Conservation (phyloP, 768 basidiomycete species). For the Pholiota molesta region DNA sequence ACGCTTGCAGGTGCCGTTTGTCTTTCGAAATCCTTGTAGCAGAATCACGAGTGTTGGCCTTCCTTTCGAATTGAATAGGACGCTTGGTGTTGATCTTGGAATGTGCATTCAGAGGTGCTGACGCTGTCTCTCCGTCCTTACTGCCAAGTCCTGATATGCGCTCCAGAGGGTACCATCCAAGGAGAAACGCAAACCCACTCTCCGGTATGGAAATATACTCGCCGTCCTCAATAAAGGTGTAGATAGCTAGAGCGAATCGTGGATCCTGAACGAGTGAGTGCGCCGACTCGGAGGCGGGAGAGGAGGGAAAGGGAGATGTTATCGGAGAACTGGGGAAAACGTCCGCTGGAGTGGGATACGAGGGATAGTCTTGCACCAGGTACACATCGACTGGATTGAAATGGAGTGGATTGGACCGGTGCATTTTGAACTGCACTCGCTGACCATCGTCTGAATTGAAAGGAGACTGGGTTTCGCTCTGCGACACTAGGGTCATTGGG, state of each 20-base stretch:
- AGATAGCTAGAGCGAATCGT: slow-evolving; percentile 1
- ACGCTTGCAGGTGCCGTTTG: background rate
- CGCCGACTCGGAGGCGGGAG: too few relatives aligned
- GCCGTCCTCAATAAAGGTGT: slow-evolving; percentile 6
- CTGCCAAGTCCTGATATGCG: background rate
- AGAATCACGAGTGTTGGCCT: background rate
- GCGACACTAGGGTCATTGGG: background rate
- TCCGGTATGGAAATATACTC: background rate
- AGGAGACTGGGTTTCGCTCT: background rate
- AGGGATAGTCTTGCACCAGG: background rate
- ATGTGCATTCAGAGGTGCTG: background rate
- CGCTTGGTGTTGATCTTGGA: slow-evolving; percentile 3
- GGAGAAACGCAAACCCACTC: background rate
- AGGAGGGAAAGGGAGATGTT: too few relatives aligned
- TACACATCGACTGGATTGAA: background rate
- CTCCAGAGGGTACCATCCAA: slow-evolving; percentile 4
- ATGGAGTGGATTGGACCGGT: background rate
- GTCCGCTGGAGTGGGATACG: background rate
- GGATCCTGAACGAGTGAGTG: background rate
- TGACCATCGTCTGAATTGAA: background rate
- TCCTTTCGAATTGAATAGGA: background rate
- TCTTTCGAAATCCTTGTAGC: background rate
- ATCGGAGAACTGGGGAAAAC: background rate
- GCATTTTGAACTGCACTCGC: background rate
- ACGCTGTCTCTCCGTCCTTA: background rate